Evolutionary conservation across 2,329 filamentous ascomycete genomes (phyloP).

Genomic region (Tympanopsis confertula): DNA sequence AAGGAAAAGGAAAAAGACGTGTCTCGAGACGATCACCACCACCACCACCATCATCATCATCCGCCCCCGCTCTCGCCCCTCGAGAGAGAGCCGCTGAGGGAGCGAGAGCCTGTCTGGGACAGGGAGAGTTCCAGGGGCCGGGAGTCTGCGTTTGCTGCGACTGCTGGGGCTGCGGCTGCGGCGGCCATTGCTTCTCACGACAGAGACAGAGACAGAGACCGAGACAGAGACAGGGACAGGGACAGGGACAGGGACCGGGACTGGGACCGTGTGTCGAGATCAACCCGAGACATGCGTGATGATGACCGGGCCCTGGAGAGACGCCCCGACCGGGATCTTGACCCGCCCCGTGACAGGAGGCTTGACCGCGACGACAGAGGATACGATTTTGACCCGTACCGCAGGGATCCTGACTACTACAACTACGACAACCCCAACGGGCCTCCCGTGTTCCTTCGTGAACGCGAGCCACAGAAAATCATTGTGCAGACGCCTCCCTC

Average conservation of each 20-base stretch:
- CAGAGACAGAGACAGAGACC: too few relatives aligned
- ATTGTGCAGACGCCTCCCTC: slow-evolving; percentile 45
- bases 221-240: too few relatives aligned
- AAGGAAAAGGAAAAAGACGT: too few relatives aligned
- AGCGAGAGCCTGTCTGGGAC: too few relatives aligned
- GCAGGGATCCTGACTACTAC: slow-evolving; percentile 52
- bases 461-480: slow-evolving; percentile 44
- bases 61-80: too few relatives aligned
- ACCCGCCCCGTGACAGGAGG: slow-evolving; percentile 19
- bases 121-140: too few relatives aligned
- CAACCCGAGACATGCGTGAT: slow-evolving; percentile 28
- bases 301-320: slow-evolving; percentile 29
- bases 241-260: slow-evolving; percentile 25
- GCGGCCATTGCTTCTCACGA: too few relatives aligned
- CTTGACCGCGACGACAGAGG: slow-evolving; percentile 29
- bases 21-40: too few relatives aligned
- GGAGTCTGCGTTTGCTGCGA: too few relatives aligned
- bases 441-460: slow-evolving; percentile 32
- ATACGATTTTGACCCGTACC: slow-evolving; percentile 44
- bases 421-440: slow-evolving; percentile 34
- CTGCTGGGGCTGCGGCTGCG: too few relatives aligned
- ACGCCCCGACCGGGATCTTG: slow-evolving; percentile 41
- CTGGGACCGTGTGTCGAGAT: slow-evolving; percentile 27
- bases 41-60: too few relatives aligned
- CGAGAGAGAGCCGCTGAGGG: too few relatives aligned